Evolutionary conservation across 768 basidiomycete species (phyloP).

Genomic region (Kwoniella shandongensis): DNA sequence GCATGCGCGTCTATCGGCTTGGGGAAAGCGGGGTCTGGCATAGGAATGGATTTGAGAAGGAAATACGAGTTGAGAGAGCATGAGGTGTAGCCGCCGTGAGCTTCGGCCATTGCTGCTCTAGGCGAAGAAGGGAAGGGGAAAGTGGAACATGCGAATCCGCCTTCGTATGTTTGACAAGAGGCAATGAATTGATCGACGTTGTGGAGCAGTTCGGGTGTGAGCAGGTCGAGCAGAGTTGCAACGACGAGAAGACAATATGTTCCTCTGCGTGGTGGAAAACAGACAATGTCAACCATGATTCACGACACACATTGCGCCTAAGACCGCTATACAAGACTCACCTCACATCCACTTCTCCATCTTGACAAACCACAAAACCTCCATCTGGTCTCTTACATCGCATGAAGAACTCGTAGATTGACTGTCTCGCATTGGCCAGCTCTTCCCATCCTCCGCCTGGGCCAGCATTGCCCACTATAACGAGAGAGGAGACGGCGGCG

Average conservation of each 20-base stretch:
- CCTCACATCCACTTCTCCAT: slow-evolving; percentile 94
- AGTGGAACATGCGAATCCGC: slow-evolving; percentile 81
- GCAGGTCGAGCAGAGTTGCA: slow-evolving; percentile 76
- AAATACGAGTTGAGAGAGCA: slow-evolving; percentile 85
- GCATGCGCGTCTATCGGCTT: slow-evolving; percentile 62
- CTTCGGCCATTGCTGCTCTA: slow-evolving; percentile 69
- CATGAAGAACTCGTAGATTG: slow-evolving; percentile 85
- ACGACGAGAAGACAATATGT: slow-evolving; percentile 86
- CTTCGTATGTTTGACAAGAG: slow-evolving; percentile 91
- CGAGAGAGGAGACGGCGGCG: slow-evolving; percentile 77
- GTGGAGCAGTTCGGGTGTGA: slow-evolving; percentile 81
- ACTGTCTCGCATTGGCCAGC: slow-evolving; percentile 78
- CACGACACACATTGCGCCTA: too few species aligned
- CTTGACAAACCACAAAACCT: slow-evolving; percentile 80
- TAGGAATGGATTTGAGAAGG: slow-evolving; percentile 60
- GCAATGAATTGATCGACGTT: slow-evolving; percentile 77
- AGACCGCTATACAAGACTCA: slow-evolving; percentile 52
- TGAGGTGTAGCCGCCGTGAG: slow-evolving; percentile 96
- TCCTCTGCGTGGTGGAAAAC: slow-evolving; percentile 62
- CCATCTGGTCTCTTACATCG: slow-evolving; percentile 89
- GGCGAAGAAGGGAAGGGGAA: slow-evolving; percentile 62
- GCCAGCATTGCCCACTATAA: slow-evolving; percentile 74
- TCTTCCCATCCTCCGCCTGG: slow-evolving; percentile 57
- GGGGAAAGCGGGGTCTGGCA: slow-evolving; percentile 27
- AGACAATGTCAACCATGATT: too few species aligned